A percentile compares a stretch with the other conserved stretches of the same genome.
These are phyloP conservation scores for Neohortaea acidophila DNA, from an alignment of 495 filamentous ascomycete genomes.

Conservation along the genomic window DNA sequence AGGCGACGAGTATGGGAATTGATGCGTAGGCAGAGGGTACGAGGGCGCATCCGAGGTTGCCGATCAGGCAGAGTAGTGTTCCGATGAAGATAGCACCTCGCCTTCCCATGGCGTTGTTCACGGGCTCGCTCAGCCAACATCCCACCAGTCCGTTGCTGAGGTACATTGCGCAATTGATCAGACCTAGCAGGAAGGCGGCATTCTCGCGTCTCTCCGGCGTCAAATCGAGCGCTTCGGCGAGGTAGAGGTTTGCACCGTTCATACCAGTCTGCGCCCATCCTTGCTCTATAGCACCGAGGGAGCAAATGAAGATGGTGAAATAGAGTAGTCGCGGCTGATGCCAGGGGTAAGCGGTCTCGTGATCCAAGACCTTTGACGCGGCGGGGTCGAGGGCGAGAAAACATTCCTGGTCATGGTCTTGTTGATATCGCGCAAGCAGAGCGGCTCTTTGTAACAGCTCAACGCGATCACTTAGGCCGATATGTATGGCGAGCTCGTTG, in stretches of 20 bases:
- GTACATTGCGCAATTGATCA: slow-evolving; percentile 14
- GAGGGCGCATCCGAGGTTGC: slow-evolving; percentile 22
- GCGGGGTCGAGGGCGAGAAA: not conserved
- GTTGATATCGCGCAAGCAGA: not conserved
- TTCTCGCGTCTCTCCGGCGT: not conserved
- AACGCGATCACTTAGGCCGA: not conserved
- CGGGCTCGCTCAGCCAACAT: slow-evolving; percentile 9
- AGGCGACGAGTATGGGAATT: slow-evolving; percentile 43
- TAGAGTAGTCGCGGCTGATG: slow-evolving; percentile 7
- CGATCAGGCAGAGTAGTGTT: slow-evolving; percentile 10
- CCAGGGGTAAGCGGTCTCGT: slow-evolving; percentile 11
- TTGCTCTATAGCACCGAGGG: slow-evolving; percentile 12
- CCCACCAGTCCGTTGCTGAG: slow-evolving; percentile 9
- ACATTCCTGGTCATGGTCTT: not conserved
- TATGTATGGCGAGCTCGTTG: not conserved
- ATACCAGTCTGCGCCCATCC: slow-evolving; percentile 14
- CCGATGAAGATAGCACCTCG: slow-evolving; percentile 11
- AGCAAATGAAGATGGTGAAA: slow-evolving; percentile 13
- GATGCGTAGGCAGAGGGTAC: no score
- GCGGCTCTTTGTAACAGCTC: not conserved
- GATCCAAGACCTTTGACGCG: not conserved
- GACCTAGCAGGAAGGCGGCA: slow-evolving; percentile 5
- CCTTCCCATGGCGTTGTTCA: slow-evolving; percentile 9
- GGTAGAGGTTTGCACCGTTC: slow-evolving; percentile 15
- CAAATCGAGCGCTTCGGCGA: slow-evolving; percentile 4